Conservation (phyloP, 2,329 filamentous ascomycete species). For the Pseudopithomyces maydicus region DNA sequence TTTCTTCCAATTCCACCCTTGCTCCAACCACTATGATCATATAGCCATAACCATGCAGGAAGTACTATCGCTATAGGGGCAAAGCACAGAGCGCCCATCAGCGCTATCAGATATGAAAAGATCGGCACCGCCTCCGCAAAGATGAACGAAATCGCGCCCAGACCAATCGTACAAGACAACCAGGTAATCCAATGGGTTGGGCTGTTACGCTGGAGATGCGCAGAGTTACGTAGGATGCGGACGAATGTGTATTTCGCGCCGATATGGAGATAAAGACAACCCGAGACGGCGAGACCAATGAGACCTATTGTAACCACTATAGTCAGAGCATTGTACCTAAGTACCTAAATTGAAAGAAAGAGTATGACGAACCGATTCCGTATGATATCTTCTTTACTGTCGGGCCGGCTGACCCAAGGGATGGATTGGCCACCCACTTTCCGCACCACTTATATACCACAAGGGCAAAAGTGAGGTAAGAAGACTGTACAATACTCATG, state of each 20-base stretch:
- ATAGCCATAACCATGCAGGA: conserved; percentile 56
- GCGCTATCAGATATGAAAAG: conserved; percentile 55
- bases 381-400: conserved; percentile 67
- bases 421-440: conserved; percentile 65
- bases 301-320: too few species aligned
- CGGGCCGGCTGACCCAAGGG: conserved; percentile 64
- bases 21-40: conserved; percentile 51
- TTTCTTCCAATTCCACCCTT: conserved; percentile 38
- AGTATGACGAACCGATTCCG: conserved; percentile 53
- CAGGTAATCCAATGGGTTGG: conserved; percentile 57
- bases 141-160: conserved; percentile 53
- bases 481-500: conserved; percentile 62
- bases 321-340: too few species aligned
- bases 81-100: conserved; percentile 56
- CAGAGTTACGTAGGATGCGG: conserved; percentile 57
- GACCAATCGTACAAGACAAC: conserved; percentile 60
- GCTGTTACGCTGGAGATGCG: conserved; percentile 59
- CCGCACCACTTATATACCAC: conserved; percentile 67
- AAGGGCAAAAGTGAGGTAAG: conserved; percentile 63
- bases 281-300: conserved; percentile 59
- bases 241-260: conserved; percentile 63
- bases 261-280: conserved; percentile 55
- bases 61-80: conserved; percentile 55
- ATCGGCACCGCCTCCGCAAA: conserved; percentile 58
- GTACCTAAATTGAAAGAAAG: background rate